phyloP scores from a whole-genome alignment of 2,329 filamentous ascomycete genomes.

The Diaporthe humulicola region DNA sequence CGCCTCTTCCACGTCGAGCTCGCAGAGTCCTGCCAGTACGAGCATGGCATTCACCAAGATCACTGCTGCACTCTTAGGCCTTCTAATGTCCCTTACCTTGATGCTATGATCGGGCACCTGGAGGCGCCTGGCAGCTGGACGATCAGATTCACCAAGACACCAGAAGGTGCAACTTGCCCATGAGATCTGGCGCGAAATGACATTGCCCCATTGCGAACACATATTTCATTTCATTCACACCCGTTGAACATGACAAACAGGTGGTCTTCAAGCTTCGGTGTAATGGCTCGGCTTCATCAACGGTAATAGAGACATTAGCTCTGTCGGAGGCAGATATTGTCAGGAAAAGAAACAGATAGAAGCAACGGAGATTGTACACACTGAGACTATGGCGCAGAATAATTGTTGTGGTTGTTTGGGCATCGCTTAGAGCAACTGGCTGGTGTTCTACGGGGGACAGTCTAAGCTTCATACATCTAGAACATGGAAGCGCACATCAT shows the following conservation, averaged over 20 bases:
- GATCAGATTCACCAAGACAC: background rate
- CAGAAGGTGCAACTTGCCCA: background rate
- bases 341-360: background rate
- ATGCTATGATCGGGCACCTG: constrained; percentile 56
- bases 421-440: constrained; percentile 25
- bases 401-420: constrained; percentile 5
- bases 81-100: constrained; percentile 66
- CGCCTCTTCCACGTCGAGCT: constrained; percentile 45
- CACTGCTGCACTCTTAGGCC: constrained; percentile 60
- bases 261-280: background rate
- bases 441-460: background rate
- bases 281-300: background rate
- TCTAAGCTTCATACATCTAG: constrained; percentile 5
- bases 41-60: constrained; percentile 64
- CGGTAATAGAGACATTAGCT: background rate
- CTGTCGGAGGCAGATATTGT: background rate
- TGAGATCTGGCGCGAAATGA: background rate
- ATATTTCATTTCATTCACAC: background rate
- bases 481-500: background rate
- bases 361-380: background rate
- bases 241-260: background rate
- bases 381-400: background rate
- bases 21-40: constrained; percentile 58
- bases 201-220: background rate
- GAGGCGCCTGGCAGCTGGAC: background rate